Conservation (phyloP, 2,329 filamentous ascomycete genomes). For the Fusarium humuli region DNA sequence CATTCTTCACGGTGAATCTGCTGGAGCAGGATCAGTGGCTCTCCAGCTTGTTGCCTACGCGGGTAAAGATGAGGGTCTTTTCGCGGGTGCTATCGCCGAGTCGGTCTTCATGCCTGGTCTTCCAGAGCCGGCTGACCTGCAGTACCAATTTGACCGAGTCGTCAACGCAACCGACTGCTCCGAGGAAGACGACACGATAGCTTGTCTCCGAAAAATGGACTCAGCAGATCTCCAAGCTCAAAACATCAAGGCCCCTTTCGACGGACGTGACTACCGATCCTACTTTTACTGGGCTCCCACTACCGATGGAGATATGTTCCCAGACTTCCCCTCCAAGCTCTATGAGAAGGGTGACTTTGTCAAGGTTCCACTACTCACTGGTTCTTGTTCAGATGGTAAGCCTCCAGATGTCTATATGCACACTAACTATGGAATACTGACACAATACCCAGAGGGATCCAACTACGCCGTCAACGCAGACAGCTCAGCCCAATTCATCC, state of each 20-base stretch:
- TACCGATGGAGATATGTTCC: slow-evolving; percentile 60
- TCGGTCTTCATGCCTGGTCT: slow-evolving; percentile 64
- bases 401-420: not conserved
- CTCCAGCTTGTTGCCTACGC: slow-evolving; percentile 63
- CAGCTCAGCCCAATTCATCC: slow-evolving; percentile 50
- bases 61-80: slow-evolving; percentile 59
- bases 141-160: slow-evolving; percentile 60
- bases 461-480: slow-evolving; percentile 56
- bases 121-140: slow-evolving; percentile 56
- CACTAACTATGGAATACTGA: slow-evolving; percentile 8
- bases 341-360: slow-evolving; percentile 56
- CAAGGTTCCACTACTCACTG: slow-evolving; percentile 59
- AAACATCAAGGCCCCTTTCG: slow-evolving; percentile 57
- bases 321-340: slow-evolving; percentile 56
- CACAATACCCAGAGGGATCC: slow-evolving; percentile 56
- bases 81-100: slow-evolving; percentile 60
- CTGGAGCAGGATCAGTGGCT: slow-evolving; percentile 69
- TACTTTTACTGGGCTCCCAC: slow-evolving; percentile 65
- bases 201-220: slow-evolving; percentile 56
- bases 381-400: slow-evolving; percentile 58
- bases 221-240: slow-evolving; percentile 54
- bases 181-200: slow-evolving; percentile 49
- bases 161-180: slow-evolving; percentile 53
- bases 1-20: slow-evolving; percentile 70
- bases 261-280: slow-evolving; percentile 50